Evolutionary conservation across 2,329 filamentous ascomycete species (phyloP).

Genomic region (Aaosphaeria pasadenensis): DNA sequence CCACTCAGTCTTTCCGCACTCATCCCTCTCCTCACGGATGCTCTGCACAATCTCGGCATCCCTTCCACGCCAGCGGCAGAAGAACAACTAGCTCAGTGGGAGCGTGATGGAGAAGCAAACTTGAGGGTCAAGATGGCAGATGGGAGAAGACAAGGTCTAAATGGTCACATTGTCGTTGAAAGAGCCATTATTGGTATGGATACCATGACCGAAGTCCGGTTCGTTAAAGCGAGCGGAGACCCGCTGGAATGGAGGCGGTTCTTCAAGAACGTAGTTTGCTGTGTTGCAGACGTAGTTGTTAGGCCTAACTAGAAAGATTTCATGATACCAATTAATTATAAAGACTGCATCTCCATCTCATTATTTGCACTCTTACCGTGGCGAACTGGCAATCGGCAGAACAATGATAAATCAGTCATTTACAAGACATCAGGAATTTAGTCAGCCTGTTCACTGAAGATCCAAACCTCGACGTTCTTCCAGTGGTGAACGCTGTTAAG

Average conservation of each 20-base stretch:
- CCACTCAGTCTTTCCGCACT: slow-evolving; percentile 71
- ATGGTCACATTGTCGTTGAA: slow-evolving; percentile 74
- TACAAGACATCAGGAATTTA: too few species aligned
- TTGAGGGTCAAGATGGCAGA: slow-evolving; percentile 76
- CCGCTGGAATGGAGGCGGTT: slow-evolving; percentile 94
- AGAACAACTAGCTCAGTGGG: slow-evolving; percentile 29
- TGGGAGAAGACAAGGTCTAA: slow-evolving; percentile 67
- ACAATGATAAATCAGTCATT: too few species aligned
- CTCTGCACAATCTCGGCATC: slow-evolving; percentile 81
- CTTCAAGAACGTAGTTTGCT: slow-evolving; percentile 90
- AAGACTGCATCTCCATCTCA: too few species aligned
- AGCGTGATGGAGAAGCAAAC: slow-evolving; percentile 52
- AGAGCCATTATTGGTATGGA: slow-evolving; percentile 63
- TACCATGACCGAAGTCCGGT: slow-evolving; percentile 74
- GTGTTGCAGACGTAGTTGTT: slow-evolving; percentile 81
- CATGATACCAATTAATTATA: too few species aligned
- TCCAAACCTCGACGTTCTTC: too few species aligned
- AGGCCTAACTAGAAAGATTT: slow-evolving; percentile 17
- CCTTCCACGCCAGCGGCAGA: slow-evolving; percentile 55
- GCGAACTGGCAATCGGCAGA: too few species aligned
- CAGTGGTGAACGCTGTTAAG: too few species aligned
- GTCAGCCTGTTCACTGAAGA: too few species aligned
- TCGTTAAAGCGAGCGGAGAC: slow-evolving; percentile 93
- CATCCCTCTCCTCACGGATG: slow-evolving; percentile 74
- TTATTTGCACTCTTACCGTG: too few species aligned